Conservation (phyloP, 148 eudicot species). For the Rhododendron williamsianum region DNA sequence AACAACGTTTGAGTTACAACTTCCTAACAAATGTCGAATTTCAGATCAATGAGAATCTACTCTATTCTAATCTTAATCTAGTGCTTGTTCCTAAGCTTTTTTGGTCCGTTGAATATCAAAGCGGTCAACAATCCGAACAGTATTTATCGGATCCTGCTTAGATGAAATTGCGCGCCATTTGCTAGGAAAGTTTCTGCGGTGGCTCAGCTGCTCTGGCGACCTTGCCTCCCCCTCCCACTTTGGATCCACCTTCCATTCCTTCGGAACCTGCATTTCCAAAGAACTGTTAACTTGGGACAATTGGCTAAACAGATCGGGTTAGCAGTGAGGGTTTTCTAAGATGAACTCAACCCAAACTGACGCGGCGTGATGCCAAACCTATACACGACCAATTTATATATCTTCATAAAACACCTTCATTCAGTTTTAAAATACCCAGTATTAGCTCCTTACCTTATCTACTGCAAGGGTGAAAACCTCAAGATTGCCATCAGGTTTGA, state of each 20-base stretch:
- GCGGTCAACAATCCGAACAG: constrained; percentile 65
- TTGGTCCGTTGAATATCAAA: constrained; percentile 40
- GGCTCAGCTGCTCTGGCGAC: constrained; percentile 39
- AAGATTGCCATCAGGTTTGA: constrained; percentile 61
- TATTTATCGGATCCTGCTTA: constrained; percentile 55
- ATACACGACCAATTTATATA: neutral
- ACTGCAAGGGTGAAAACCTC: constrained; percentile 97
- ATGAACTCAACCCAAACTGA: neutral
- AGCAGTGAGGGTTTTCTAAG: neutral
- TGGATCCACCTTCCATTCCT: constrained; percentile 92
- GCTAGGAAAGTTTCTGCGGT: constrained; percentile 60
- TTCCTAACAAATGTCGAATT: constrained; percentile 11
- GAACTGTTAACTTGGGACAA: neutral
- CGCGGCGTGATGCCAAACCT: neutral
- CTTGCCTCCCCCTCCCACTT: constrained; percentile 71
- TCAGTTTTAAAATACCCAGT: neutral
- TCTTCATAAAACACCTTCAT: neutral
- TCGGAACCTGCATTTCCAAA: constrained; percentile 60
- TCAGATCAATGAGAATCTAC: constrained; percentile 11
- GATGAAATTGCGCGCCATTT: constrained; percentile 61
- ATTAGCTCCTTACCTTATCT: constrained; percentile 60
- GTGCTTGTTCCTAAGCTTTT: constrained; percentile 10
- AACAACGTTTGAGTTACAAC: constrained; percentile 17
- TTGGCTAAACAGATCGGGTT: neutral
- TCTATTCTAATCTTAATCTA: neutral